Percentiles rank a stretch among this genome's conserved stretches.
These are phyloP conservation scores for Mallotus nudiflorus DNA, from an alignment of 345 rosid genomes.

Conservation along the genomic window DNA sequence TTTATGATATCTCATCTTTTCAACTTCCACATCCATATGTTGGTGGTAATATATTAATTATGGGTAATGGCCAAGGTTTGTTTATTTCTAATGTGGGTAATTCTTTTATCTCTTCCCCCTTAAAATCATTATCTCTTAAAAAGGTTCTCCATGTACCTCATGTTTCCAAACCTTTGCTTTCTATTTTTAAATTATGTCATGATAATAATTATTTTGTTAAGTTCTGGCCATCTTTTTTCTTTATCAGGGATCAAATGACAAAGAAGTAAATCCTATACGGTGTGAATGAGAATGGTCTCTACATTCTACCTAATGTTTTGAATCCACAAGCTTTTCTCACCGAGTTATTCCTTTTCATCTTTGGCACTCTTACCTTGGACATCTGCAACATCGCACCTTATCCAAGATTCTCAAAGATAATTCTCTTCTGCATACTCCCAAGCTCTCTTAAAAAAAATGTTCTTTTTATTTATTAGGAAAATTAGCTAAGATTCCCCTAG, in stretches of 20 bases:
- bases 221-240: too few relatives aligned
- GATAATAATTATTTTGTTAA: neutral
- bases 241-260: neutral
- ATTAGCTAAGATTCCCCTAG: neutral
- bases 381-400: neutral
- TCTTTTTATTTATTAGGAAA: neutral
- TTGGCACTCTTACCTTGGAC: neutral
- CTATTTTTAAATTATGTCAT: neutral
- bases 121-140: neutral
- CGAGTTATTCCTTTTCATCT: neutral
- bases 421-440: neutral
- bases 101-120: neutral
- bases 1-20: neutral
- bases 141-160: neutral
- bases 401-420: neutral
- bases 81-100: neutral
- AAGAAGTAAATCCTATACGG: neutral
- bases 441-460: neutral
- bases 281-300: neutral
- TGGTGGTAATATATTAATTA: neutral
- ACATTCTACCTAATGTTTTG: neutral
- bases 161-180: neutral
- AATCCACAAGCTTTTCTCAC: neutral
- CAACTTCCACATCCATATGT: neutral
- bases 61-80: conserved; percentile 1